phyloP scores from a whole-genome alignment of 1,284 basidiomycete genomes.

The Ganoderma leucocontextum region DNA sequence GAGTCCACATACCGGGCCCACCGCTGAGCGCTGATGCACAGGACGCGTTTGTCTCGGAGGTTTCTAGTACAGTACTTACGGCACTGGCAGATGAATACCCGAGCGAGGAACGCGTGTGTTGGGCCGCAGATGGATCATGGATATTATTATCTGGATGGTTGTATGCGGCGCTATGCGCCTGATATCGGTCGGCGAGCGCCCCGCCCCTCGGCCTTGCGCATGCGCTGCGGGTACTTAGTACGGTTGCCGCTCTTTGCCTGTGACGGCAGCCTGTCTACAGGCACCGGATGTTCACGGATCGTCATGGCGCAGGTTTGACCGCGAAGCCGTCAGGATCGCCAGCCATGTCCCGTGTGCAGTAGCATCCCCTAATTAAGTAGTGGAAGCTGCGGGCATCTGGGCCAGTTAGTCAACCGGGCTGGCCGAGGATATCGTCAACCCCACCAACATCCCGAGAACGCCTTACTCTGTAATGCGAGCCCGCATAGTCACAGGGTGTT shows the following conservation, averaged over 20 bases:
- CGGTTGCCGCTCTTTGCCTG: not conserved
- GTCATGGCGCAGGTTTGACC: not conserved
- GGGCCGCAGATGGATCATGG: not conserved
- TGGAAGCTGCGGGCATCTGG: not conserved
- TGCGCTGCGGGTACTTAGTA: not conserved
- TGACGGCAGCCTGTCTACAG: too few relatives aligned
- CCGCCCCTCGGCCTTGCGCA: not conserved
- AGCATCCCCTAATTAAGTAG: not conserved
- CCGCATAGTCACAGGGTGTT: not conserved
- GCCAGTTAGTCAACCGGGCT: conserved; percentile 1
- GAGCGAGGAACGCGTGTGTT: not conserved
- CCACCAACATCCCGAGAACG: not conserved
- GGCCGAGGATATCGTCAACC: not conserved
- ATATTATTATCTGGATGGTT: not conserved
- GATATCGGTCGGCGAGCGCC: not conserved
- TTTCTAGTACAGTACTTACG: not conserved
- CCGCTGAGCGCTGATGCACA: not conserved
- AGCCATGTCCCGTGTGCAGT: not conserved
- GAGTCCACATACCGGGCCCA: not conserved
- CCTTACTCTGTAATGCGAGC: not conserved
- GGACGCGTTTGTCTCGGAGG: not conserved
- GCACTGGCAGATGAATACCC: not conserved
- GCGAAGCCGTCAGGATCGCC: not conserved
- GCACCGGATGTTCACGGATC: not conserved
- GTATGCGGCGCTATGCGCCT: too few relatives aligned